A percentile compares a stretch with the other conserved stretches of the same genome.
These are phyloP conservation scores for Lagerstroemia speciosa DNA, from an alignment of 345 rosid species.

Conservation along the genomic window DNA sequence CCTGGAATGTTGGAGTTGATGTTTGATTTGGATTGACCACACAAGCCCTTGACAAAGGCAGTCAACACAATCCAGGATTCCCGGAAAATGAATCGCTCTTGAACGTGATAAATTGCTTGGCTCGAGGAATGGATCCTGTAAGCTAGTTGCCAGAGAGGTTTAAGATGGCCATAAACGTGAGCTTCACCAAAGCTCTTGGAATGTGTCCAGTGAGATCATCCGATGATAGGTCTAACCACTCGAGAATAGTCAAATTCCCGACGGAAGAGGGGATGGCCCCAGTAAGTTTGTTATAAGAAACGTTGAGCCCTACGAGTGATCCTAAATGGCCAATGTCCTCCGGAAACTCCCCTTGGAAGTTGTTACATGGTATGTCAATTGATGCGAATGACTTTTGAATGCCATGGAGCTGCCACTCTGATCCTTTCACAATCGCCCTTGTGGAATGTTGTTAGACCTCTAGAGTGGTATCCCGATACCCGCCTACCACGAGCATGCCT, in stretches of 20 bases:
- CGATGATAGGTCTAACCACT: conserved; percentile 14
- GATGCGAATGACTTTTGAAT: not conserved
- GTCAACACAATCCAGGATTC: conserved; percentile 12
- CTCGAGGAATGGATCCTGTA: not conserved
- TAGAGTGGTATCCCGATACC: too few relatives aligned
- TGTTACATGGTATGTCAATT: conserved; percentile 6
- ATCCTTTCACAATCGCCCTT: too few relatives aligned
- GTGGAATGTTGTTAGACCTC: too few relatives aligned
- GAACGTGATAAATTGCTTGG: conserved; percentile 8
- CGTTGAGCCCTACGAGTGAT: not conserved
- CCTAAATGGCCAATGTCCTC: not conserved
- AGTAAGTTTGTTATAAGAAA: not conserved
- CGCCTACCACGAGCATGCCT: too few relatives aligned
- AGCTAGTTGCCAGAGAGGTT: conserved; percentile 4
- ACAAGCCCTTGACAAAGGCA: not conserved
- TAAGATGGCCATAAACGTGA: not conserved
- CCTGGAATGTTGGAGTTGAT: too few relatives aligned
- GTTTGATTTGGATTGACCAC: not conserved
- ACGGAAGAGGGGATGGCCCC: not conserved
- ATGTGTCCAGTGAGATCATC: too few relatives aligned
- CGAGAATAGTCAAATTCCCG: conserved; percentile 8
- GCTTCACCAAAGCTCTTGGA: not conserved
- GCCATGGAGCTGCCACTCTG: not conserved
- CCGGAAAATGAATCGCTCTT: too few relatives aligned
- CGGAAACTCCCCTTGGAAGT: conserved; percentile 8